Evolutionary conservation across 345 rosid genomes (phyloP).

Genomic region (Ceriops zippeliana): DNA sequence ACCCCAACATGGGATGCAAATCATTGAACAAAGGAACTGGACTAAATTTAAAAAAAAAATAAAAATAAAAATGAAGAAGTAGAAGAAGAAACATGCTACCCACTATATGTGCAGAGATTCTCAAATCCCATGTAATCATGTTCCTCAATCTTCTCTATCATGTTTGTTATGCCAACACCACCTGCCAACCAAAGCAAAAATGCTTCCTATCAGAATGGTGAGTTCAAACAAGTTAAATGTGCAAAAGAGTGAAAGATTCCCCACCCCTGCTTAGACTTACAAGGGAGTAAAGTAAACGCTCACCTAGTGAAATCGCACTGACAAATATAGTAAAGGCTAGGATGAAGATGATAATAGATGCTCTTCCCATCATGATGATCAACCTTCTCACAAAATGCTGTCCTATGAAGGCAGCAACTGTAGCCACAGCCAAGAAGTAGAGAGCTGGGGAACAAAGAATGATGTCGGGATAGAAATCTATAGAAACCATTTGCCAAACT

Average conservation of each 20-base stretch:
- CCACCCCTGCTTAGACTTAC: not conserved
- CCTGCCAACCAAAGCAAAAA: constrained; percentile 24
- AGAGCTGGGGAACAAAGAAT: constrained; percentile 32
- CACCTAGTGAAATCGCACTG: constrained; percentile 51
- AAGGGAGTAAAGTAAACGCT: not conserved
- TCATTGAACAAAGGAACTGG: not conserved
- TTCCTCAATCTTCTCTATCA: constrained; percentile 28
- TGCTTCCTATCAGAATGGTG: not conserved
- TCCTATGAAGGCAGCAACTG: constrained; percentile 42
- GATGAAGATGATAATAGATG: constrained; percentile 51
- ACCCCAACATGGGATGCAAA: not conserved
- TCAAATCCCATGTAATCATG: constrained; percentile 54
- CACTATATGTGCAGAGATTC: constrained; percentile 39
- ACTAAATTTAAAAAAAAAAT: not conserved
- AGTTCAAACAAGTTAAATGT: not conserved
- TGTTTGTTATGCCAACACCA: constrained; percentile 49
- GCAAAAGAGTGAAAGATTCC: not conserved
- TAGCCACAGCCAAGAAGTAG: constrained; percentile 40
- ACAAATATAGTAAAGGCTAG: constrained; percentile 44
- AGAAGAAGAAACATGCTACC: not conserved
- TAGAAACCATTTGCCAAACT: not conserved
- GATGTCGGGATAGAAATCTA: not conserved
- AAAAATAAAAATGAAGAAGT: no score
- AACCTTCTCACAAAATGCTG: constrained; percentile 43
- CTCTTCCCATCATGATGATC: constrained; percentile 42